Conservation (phyloP, 768 basidiomycete species). For the Xerocomellus dryophilus region DNA sequence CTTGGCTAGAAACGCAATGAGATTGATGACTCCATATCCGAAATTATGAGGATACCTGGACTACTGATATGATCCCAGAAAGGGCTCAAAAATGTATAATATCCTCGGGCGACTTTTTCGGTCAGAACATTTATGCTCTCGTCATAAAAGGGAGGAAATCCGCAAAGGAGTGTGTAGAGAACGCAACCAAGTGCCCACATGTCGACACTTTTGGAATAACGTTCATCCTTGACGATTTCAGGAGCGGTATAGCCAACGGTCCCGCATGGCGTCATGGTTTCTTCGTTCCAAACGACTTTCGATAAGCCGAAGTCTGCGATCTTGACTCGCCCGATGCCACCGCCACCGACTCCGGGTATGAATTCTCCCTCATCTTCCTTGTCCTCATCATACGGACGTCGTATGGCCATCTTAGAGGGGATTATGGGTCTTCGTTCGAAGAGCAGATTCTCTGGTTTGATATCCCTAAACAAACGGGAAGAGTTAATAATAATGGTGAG, state of each 20-base stretch:
- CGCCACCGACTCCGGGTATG: constrained; percentile 86
- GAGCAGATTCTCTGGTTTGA: constrained; percentile 96
- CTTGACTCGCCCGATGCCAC: constrained; percentile 96
- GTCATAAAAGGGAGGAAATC: constrained; percentile 98
- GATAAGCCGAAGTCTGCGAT: constrained; percentile 98
- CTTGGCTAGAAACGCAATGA: constrained; percentile 58
- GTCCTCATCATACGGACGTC: constrained; percentile 93
- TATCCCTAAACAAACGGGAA: constrained; percentile 51
- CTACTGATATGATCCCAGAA: constrained; percentile 98
- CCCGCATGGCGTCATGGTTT: constrained; percentile 99
- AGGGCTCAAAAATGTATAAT: constrained; percentile 97
- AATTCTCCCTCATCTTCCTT: constrained; percentile 99
- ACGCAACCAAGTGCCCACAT: constrained; percentile 99
- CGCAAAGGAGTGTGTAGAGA: constrained; percentile 96
- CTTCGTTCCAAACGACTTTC: constrained; percentile 98
- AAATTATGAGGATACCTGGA: constrained; percentile 49
- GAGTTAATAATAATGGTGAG: background rate
- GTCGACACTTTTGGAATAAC: constrained; percentile 94
- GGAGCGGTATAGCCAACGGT: constrained; percentile 99
- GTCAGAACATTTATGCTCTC: constrained; percentile 98
- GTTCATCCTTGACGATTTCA: constrained; percentile 98
- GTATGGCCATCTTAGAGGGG: constrained; percentile 71
- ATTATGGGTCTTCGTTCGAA: constrained; percentile 91
- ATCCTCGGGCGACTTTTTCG: constrained; percentile 95
- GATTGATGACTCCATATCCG: background rate